These are phyloP conservation scores for Thelonectria discophora DNA, from an alignment of 2,329 filamentous ascomycete genomes.

Conservation along the genomic window DNA sequence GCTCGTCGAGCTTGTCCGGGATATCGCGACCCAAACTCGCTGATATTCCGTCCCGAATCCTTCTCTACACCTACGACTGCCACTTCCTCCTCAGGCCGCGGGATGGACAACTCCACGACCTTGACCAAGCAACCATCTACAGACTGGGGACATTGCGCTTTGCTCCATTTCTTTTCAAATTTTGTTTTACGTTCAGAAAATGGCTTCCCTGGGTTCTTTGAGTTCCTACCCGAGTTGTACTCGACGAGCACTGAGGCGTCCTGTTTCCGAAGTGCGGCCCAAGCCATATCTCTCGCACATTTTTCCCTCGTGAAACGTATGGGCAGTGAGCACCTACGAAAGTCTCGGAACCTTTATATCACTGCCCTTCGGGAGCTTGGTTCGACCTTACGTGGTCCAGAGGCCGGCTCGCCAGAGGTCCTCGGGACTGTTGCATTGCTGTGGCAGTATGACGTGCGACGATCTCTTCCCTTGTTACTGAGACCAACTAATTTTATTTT, in stretches of 20 bases:
- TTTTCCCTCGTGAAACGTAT: constrained; percentile 2
- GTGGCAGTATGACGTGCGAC: constrained; percentile 12
- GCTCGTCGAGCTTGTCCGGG: constrained; percentile 8
- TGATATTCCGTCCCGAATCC: constrained; percentile 9
- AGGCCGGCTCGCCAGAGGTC: not conserved
- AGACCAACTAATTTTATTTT: not conserved
- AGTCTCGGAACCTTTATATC: not conserved
- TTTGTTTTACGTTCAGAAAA: constrained; percentile 10
- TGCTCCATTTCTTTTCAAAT: constrained; percentile 15
- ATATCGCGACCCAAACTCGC: constrained; percentile 9
- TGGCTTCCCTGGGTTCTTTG: constrained; percentile 7
- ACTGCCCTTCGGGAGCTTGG: not conserved
- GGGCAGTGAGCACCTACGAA: not conserved
- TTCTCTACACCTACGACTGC: not conserved
- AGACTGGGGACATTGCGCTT: constrained; percentile 11
- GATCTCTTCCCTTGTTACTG: not conserved
- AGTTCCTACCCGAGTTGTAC: constrained; percentile 7
- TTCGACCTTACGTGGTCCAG: not conserved
- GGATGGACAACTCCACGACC: not conserved
- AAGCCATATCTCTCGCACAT: not conserved
- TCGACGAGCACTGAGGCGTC: not conserved
- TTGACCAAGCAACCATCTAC: constrained; percentile 4
- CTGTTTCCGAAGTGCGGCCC: constrained; percentile 1
- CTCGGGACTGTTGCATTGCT: constrained; percentile 4
- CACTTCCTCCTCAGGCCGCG: not conserved